A percentile compares a stretch with the other conserved stretches of the same genome.
These are phyloP conservation scores for Apiospora arundinis DNA, from an alignment of 2,329 filamentous ascomycete genomes.

Conservation along the genomic window DNA sequence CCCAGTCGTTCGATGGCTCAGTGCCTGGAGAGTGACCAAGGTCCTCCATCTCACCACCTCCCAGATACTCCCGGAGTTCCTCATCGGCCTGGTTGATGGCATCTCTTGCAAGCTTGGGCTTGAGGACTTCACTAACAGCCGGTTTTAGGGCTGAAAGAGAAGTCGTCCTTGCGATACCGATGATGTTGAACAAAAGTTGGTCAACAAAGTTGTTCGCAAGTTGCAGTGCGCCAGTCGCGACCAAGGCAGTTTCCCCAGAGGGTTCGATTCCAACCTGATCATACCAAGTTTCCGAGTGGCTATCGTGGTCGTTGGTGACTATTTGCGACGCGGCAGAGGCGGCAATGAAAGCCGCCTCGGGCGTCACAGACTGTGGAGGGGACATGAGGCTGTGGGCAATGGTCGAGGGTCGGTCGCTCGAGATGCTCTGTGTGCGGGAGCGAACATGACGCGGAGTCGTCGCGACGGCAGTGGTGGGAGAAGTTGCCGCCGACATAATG, in stretches of 20 bases:
- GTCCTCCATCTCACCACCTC: slow-evolving; percentile 78
- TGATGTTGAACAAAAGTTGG: slow-evolving; percentile 88
- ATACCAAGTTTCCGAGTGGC: slow-evolving; percentile 72
- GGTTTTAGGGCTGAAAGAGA: slow-evolving; percentile 76
- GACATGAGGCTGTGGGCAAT: slow-evolving; percentile 64
- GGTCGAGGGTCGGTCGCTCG: slow-evolving; percentile 72
- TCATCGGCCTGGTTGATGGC: slow-evolving; percentile 84
- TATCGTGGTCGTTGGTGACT: slow-evolving; percentile 86
- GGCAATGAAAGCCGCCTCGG: slow-evolving; percentile 86
- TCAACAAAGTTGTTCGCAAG: slow-evolving; percentile 93
- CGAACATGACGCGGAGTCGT: slow-evolving; percentile 15
- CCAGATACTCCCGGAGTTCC: slow-evolving; percentile 86
- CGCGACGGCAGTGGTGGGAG: not conserved
- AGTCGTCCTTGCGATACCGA: slow-evolving; percentile 81
- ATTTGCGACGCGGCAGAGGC: slow-evolving; percentile 88
- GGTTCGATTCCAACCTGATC: slow-evolving; percentile 72
- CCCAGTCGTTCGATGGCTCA: slow-evolving; percentile 70
- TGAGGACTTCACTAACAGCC: slow-evolving; percentile 85
- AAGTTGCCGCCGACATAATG: not conserved
- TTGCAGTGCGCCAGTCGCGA: slow-evolving; percentile 74
- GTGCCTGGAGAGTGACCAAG: slow-evolving; percentile 60
- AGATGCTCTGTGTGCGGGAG: slow-evolving; percentile 63
- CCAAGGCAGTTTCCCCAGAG: slow-evolving; percentile 71
- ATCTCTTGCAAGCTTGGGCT: slow-evolving; percentile 85
- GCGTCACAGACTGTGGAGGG: slow-evolving; percentile 73